Conservation (phyloP, 805 yeast species). For the Danielia oregonensis region DNA sequence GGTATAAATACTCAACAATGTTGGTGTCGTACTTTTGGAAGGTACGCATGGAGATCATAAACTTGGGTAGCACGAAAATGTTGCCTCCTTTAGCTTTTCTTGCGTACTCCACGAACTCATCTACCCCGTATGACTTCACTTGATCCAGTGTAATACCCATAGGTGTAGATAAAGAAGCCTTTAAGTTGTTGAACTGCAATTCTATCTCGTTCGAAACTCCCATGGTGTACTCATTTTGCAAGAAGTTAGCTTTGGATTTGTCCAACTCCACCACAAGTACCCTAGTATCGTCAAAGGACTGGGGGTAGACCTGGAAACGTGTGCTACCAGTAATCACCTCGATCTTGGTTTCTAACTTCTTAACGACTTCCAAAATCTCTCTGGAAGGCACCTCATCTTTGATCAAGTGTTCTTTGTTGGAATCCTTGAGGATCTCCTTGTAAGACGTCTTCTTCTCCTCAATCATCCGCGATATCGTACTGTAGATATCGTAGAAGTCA, state of each 20-base stretch:
- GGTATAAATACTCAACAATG: conserved; percentile 61
- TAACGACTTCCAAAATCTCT: conserved; percentile 25
- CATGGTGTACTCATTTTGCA: conserved; percentile 43
- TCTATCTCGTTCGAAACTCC: conserved; percentile 55
- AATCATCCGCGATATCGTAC: conserved; percentile 64
- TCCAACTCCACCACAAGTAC: conserved; percentile 64
- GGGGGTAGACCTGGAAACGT: conserved; percentile 72
- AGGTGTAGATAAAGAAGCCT: conserved; percentile 64
- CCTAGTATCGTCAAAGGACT: conserved; percentile 72
- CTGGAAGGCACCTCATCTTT: conserved; percentile 1
- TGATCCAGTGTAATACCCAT: conserved; percentile 49
- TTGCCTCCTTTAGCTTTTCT: conserved; percentile 69
- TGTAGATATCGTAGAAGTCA: conserved; percentile 71
- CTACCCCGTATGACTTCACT: conserved; percentile 43
- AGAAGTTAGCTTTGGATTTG: conserved; percentile 49
- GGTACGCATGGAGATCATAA: conserved; percentile 71
- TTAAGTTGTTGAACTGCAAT: conserved; percentile 58
- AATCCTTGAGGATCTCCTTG: conserved; percentile 67
- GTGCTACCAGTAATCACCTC: conserved; percentile 57
- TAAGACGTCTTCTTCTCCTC: conserved; percentile 73
- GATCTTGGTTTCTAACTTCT: conserved; percentile 61
- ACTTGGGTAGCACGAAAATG: conserved; percentile 75
- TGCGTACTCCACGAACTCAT: conserved; percentile 54
- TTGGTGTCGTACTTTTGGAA: conserved; percentile 53
- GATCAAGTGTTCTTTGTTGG: conserved; percentile 25